Base-by-base conservation (phyloP, 768 basidiomycete species). In the Boletellus sp. region DNA sequence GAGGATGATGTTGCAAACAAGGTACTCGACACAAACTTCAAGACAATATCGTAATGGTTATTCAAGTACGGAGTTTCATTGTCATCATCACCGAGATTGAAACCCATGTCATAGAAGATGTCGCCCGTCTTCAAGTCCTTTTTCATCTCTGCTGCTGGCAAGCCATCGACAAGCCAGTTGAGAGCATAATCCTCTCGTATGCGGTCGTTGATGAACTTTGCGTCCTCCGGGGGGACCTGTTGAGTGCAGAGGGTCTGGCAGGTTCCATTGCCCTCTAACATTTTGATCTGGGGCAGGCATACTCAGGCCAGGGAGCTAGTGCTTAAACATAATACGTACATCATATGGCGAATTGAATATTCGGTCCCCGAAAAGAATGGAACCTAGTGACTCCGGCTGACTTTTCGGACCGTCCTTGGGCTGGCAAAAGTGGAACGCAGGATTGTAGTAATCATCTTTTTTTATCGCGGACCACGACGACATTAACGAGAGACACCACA, bases 341-440 rank as follows among this genome's bases (percentile, higher is more conserved):
- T 94, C 80, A 62, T 92, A 97, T 2, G 86, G 89, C 3, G 91
- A 91, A 61, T 86, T 84, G 68, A 93, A 90, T 58, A 98, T 92
- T 55, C 95, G 78, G 74, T 97, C 95, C 15, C 95, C 95, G 57
- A 96, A 96, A n/a, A 98, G 73, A 59, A 97, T 94, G 16, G 90
- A 90, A 6, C 95, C 95, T 23, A 97, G 72, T 1, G 84, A 87
- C 67, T 94, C 94, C 3, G 91, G 87, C 63, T 85, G 84, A 58
- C 80, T 80, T 63, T 80, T 68, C 19, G 83, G 77, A 10, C 91
- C 94, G 17, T 73, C 85, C 36, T 76, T 70, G 22, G 95, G 95
- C 50, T 80, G 63, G 63, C 95, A 98, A 68, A 97, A 96, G 53
- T 83, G 83, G 54, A 97, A 88, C 46, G 76, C 75, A 2, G 85